Percentiles rank a stretch among this genome's conserved stretches.
Evolutionary conservation across 345 rosid species (phyloP).

Genomic region (Heritiera fomes): DNA sequence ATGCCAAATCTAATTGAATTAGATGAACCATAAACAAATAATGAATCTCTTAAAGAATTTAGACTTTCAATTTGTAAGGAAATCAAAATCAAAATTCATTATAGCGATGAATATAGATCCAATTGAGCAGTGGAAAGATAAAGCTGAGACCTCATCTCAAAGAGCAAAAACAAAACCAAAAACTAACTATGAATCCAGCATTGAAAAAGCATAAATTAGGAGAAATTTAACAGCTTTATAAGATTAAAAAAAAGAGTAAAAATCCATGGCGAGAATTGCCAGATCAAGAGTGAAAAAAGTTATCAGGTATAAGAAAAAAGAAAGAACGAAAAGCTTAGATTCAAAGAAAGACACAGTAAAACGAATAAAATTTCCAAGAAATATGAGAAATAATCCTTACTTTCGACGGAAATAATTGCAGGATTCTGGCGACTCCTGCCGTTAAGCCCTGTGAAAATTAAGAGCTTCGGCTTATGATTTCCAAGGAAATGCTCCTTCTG

Average conservation of each 20-base stretch:
- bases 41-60: background rate
- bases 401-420: conserved; percentile 2
- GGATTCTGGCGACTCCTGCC: conserved; percentile 14
- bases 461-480: conserved; percentile 15
- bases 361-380: background rate
- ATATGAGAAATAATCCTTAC: background rate
- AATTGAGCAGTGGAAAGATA: background rate
- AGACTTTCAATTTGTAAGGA: background rate
- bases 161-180: background rate
- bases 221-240: background rate
- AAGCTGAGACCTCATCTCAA: conserved; percentile 20
- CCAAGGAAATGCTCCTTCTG: background rate
- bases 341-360: background rate
- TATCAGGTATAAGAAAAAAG: background rate
- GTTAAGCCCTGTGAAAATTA: background rate
- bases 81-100: conserved; percentile 6
- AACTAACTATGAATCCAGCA: background rate
- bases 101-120: conserved; percentile 31
- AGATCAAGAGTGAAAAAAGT: conserved; percentile 12
- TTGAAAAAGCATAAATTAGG: background rate
- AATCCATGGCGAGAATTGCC: background rate
- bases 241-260: background rate
- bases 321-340: conserved; percentile 11
- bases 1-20: conserved; percentile 14
- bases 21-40: background rate